phyloP scores from a whole-genome alignment of 768 basidiomycete species.

The Trametes cinnabarina region DNA sequence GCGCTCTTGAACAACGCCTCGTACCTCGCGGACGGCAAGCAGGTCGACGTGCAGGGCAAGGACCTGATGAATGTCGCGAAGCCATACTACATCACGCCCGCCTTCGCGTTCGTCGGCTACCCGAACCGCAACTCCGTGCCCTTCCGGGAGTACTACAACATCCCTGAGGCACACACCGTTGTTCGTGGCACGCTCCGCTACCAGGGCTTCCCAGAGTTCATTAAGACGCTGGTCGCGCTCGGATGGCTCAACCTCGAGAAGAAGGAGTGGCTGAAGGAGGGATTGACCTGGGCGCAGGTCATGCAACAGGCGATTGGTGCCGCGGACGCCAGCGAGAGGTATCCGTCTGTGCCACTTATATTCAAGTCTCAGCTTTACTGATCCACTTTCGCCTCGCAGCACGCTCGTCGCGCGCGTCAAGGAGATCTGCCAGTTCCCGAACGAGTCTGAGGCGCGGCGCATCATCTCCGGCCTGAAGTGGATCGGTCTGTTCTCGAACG shows the following conservation, averaged over 20 bases:
- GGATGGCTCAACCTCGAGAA: slow-evolving; percentile 78
- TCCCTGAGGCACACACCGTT: slow-evolving; percentile 91
- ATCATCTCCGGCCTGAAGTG: slow-evolving; percentile 89
- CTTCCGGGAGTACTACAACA: slow-evolving; percentile 88
- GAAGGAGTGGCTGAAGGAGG: slow-evolving; percentile 75
- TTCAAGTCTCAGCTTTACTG: not conserved
- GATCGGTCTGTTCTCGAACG: slow-evolving; percentile 87
- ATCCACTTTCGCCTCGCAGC: slow-evolving; percentile 40
- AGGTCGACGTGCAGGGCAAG: slow-evolving; percentile 65
- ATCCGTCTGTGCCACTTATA: not conserved
- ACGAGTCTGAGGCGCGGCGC: slow-evolving; percentile 63
- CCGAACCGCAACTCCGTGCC: slow-evolving; percentile 93
- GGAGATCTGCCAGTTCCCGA: slow-evolving; percentile 69
- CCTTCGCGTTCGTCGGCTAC: slow-evolving; percentile 94
- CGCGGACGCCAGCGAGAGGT: slow-evolving; percentile 69
- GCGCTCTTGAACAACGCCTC: slow-evolving; percentile 90
- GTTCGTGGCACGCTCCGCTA: slow-evolving; percentile 92
- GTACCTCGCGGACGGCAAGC: slow-evolving; percentile 66
- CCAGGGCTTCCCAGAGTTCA: slow-evolving; percentile 96
- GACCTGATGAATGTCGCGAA: slow-evolving; percentile 90
- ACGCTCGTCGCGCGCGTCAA: slow-evolving; percentile 72
- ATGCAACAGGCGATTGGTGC: slow-evolving; percentile 74
- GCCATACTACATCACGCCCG: slow-evolving; percentile 93
- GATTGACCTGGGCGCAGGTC: slow-evolving; percentile 81
- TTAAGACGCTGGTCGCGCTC: slow-evolving; percentile 80